Conservation (phyloP, 495 filamentous ascomycete genomes). For the Hypomontagnella submonticulosa region DNA sequence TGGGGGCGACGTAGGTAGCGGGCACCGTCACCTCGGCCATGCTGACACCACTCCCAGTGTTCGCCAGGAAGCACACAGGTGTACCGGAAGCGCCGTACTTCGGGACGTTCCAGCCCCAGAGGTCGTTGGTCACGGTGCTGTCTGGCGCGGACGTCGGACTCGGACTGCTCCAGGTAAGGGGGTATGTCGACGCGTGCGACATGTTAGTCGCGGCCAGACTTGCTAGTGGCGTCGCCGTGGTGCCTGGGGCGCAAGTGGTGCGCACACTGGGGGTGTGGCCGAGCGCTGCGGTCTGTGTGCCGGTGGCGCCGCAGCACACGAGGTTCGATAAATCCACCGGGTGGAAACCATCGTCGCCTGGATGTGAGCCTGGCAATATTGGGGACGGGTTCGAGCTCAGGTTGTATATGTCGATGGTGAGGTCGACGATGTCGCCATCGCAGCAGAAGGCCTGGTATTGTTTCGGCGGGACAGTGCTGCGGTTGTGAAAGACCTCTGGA, state of each 20-base stretch:
- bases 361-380: not conserved
- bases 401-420: conserved; percentile 27
- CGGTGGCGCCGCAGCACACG: conserved; percentile 29
- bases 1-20: conserved; percentile 22
- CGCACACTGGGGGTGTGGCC: not conserved
- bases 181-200: conserved; percentile 6
- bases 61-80: conserved; percentile 28
- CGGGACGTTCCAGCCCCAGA: conserved; percentile 26
- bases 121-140: conserved; percentile 25
- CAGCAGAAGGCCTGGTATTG: conserved; percentile 37
- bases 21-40: conserved; percentile 33
- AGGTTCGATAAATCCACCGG: conserved; percentile 17
- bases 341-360: not conserved
- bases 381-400: not conserved
- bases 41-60: conserved; percentile 21
- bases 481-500: not conserved
- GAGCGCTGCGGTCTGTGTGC: conserved; percentile 14
- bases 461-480: not conserved
- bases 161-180: conserved; percentile 13
- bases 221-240: conserved; percentile 19
- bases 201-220: conserved; percentile 27
- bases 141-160: not conserved
- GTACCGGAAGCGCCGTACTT: conserved; percentile 29
- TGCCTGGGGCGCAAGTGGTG: conserved; percentile 23
- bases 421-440: conserved; percentile 36